Base-by-base conservation (phyloP, 169 alveolate species). In the Plasmodium gonderi region DNA sequence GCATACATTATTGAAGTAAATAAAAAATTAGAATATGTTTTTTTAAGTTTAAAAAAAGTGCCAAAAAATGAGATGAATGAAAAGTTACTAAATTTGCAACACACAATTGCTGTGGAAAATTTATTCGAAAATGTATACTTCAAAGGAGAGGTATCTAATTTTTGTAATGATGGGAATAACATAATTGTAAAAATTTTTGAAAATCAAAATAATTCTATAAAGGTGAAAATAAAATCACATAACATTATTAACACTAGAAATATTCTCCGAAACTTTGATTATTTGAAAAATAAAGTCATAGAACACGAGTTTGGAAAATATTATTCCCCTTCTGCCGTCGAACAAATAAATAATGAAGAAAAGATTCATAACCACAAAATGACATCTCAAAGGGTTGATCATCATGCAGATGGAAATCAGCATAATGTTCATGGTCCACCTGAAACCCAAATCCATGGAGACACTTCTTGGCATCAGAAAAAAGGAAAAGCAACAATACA, bases 1-100 rank as follows among this genome's bases (percentile, higher is more conserved):
- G 94, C 94, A 78, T 90, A 90, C 49, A 90, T 90, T 20, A 68
- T 90, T 26, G 94, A 90, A 38, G 91, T 79, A 79, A 90, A 90
- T 78, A 90, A 90, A 65, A 90, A 79, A 47, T 23, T 90, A 6
- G 94, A 90, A 67, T 90, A 90, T 77, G 94, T 90, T 42, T 90
- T 90, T 54, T 33, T 90, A 38, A 77, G 83, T 64, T 44, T 90
- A 14, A 47, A 78, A 20, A 90, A 90, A 90, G 65, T 60, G 6
- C 69, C 90, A n/a, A 8, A 44, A 17, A 31, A 64, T 44, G 36
- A 17, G 8, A 40, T 90, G 38, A 45, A 90, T 14, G 76, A 90
- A 29, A 76, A 67, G 38, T 68, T 90, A 67, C 29, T 7, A 42
- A 33, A 23, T n/a, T 67, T 90, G n/a, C 91, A 90, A 36, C 90